Evolutionary conservation across 805 yeast genomes (phyloP), one percentile per base, ranked within the genome.

Genomic region (Schwanniomyces yamadae): DNA sequence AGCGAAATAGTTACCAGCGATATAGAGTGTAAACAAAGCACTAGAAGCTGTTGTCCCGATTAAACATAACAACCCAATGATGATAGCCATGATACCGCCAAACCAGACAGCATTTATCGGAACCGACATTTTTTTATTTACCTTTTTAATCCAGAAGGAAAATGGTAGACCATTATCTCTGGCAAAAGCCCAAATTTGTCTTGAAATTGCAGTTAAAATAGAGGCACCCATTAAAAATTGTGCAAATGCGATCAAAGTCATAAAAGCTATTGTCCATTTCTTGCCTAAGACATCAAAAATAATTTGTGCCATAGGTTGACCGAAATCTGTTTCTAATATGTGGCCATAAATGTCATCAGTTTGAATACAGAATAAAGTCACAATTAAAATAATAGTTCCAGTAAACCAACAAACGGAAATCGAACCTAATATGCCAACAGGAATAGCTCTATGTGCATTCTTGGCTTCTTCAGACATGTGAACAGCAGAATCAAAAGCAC

Each of bases 11-110:
- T 63, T 66, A 24, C 73, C 71, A 5, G 73, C 63, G 26, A 69
- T 60, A 15, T 64, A 58, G 18, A 71, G 45, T 9, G 73, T 61
- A 45, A 71, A 71, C 30, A 71, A 45, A 4, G 76, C 76, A 34
- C 54, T 61, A 1, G 77, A 61, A 6, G 75, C 75, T 3, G 66
- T 59, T 8, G 61, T 45, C 18, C 71, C 73, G 25, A 60, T 60
- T 13, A 72, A 50, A 38, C 63, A 57, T 30, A 72, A 50, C 27
- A 61, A 52, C 3, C 76, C 76, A 29, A 69, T 37, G 5, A 62
- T 33, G 9, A 68, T 40, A 9, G 71, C 57, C 11, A 59, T 48
- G 14, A 53, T 14, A 16, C 73, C 63, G 8, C 70, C 65, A 25
- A 57, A 59, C 39, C 39, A 48, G 15, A 50, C 58, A 6, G 62